Conservation (phyloP, 305 asterid species). For the Rubia tinctorum region DNA sequence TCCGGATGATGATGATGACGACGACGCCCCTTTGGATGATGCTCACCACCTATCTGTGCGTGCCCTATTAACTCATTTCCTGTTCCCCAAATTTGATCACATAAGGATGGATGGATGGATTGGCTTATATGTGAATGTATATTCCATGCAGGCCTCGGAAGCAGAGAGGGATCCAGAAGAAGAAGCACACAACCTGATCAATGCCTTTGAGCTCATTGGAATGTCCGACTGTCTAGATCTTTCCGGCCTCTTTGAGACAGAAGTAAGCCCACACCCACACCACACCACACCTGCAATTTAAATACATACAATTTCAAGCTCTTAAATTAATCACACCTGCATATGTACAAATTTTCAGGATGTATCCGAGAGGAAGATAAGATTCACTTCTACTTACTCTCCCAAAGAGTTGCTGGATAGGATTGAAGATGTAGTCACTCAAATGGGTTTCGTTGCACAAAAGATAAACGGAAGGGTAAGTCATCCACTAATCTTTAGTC, state of each 20-base stretch:
- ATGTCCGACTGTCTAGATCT: conserved; percentile 95
- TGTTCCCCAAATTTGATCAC: neutral
- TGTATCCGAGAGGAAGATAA: conserved; percentile 80
- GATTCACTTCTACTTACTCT: conserved; percentile 74
- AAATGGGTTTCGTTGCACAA: conserved; percentile 74
- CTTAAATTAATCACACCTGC: neutral
- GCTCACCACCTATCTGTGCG: conserved; percentile 24
- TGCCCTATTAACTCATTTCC: neutral
- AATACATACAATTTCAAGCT: neutral
- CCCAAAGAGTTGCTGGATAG: conserved; percentile 75
- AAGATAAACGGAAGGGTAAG: conserved; percentile 87
- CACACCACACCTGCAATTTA: neutral
- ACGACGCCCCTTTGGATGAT: conserved; percentile 38
- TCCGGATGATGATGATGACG: conserved; percentile 50
- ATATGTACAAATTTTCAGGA: conserved; percentile 37
- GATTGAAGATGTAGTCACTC: conserved; percentile 50
- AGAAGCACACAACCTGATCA: conserved; percentile 59
- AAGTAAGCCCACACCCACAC: conserved; percentile 43
- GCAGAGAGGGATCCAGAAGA: conserved; percentile 49
- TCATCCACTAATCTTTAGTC: neutral
- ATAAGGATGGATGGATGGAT: too few relatives aligned
- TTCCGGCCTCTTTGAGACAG: conserved; percentile 95
- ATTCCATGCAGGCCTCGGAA: conserved; percentile 39
- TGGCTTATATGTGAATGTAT: too few relatives aligned
- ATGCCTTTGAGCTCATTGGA: conserved; percentile 95